Base-by-base conservation (phyloP, 2,329 filamentous ascomycete genomes). In the Ophiostoma angusticollis region DNA sequence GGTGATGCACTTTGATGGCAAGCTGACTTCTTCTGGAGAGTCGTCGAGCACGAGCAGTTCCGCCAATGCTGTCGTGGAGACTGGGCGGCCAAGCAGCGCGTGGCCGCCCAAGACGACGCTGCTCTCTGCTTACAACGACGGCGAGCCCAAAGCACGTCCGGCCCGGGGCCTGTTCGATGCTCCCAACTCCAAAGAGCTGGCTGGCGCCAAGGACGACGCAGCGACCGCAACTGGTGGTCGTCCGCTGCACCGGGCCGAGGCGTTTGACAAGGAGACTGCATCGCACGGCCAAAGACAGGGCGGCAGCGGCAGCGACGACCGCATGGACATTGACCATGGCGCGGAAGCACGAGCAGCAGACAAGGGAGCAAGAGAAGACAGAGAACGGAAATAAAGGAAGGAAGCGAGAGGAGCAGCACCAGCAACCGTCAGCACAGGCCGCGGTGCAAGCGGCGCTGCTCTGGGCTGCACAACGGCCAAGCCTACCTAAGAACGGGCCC, bases 91-190 rank as follows among this genome's bases (percentile, higher is more conserved):
- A 14, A n/a, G 14, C 5, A n/a, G n/a, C 8, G 11, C 18, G n/a
- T n/a, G 7, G 9, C 9, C 27, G 25, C 11, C 24, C n/a, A n/a
- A n/a, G 22, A 17, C 64, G 63, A 0, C 64, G 24, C 45, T 72
- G 16, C 47, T 72, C 13, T 52, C 62, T 39, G 58, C 57, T 28
- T 56, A 32, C 61, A 1, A 54, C 57, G 3, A 50, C 67, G 46
- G 62, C 61, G 3, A 38, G 6, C 51, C 72, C 3, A 68, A 72
- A 41, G 68, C 72, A 27, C 63, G 65, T 13, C 56, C 39, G 7
- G 30, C 30, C 1, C 31, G 35, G 14, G 39, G 35, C 13, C 14
- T 41, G 6, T 41, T 41, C 35, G 39, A 41, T 9, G 39, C 39
- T 12, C 30, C 19, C 19, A 21, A 34, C 18, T 14, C 35, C 12